phyloP scores from a whole-genome alignment of 768 basidiomycete species.

The Chiua virens region DNA sequence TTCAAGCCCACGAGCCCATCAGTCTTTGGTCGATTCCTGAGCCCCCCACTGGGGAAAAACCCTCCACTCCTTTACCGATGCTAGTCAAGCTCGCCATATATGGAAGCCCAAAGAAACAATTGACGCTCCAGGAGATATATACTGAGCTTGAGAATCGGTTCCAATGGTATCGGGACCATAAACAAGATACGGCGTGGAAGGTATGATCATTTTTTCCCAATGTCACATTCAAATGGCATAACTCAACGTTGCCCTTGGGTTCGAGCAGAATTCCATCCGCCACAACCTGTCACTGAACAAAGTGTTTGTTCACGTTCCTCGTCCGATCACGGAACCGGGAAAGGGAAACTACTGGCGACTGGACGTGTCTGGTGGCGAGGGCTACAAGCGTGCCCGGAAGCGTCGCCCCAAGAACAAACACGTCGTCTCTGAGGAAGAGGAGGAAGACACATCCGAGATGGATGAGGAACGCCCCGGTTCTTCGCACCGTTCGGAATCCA shows the following conservation, averaged over 20 bases:
- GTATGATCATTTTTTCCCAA: conserved; percentile 33
- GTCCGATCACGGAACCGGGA: conserved; percentile 67
- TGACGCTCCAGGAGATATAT: conserved; percentile 69
- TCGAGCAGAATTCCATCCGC: conserved; percentile 46
- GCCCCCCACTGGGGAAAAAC: conserved; percentile 39
- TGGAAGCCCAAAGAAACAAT: conserved; percentile 50
- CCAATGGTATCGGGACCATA: conserved; percentile 48
- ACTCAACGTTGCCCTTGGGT: background rate
- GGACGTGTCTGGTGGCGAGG: conserved; percentile 55
- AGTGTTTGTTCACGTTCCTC: conserved; percentile 53
- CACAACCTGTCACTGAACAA: conserved; percentile 55
- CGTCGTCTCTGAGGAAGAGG: conserved; percentile 21
- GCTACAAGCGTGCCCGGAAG: conserved; percentile 61
- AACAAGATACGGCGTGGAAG: conserved; percentile 57
- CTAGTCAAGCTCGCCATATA: conserved; percentile 66
- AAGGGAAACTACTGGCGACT: conserved; percentile 68
- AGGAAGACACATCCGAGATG: conserved; percentile 21
- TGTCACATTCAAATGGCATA: background rate
- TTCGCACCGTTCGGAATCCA: background rate
- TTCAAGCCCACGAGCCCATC: conserved; percentile 31
- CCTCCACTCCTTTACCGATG: conserved; percentile 43
- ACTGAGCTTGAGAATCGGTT: conserved; percentile 54
- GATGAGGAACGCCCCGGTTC: conserved; percentile 22
- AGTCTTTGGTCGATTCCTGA: conserved; percentile 42
- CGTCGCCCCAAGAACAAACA: conserved; percentile 45